Conservation (phyloP, 2,329 filamentous ascomycete species). For the Pseudofabraea citricarpa region DNA sequence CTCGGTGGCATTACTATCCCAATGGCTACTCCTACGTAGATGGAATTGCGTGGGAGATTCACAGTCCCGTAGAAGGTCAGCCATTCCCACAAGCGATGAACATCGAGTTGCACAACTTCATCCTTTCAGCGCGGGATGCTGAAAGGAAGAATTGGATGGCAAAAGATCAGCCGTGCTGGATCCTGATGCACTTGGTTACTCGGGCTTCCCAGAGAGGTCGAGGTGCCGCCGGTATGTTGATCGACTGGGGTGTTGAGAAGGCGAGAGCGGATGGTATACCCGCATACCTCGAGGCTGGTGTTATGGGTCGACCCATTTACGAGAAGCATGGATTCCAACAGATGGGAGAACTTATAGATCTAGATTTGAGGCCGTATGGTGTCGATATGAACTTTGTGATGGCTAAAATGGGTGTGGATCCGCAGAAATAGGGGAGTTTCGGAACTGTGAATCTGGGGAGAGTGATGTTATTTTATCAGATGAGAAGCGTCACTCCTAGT, state of each 20-base stretch:
- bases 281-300: not conserved
- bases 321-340: slow-evolving; percentile 3
- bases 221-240: not conserved
- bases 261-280: not conserved
- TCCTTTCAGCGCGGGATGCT: slow-evolving; percentile 12
- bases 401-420: slow-evolving; percentile 13
- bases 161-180: slow-evolving; percentile 11
- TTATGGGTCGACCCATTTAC: not conserved
- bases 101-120: slow-evolving; percentile 12
- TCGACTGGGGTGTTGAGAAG: not conserved
- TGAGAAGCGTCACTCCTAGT: too few relatives aligned
- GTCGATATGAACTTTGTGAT: slow-evolving; percentile 6
- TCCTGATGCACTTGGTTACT: slow-evolving; percentile 19
- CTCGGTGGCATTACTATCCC: slow-evolving; percentile 17
- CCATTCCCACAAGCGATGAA: slow-evolving; percentile 11
- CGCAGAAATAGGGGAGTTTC: too few relatives aligned
- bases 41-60: slow-evolving; percentile 12
- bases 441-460: too few relatives aligned
- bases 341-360: slow-evolving; percentile 6
- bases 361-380: slow-evolving; percentile 7
- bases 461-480: too few relatives aligned
- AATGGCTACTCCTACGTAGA: slow-evolving; percentile 10
- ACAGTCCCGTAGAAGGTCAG: slow-evolving; percentile 2
- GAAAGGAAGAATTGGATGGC: slow-evolving; percentile 11
- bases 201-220: slow-evolving; percentile 15